These are phyloP conservation scores for Lodderomyces margitis DNA, from an alignment of 1,139 yeast genomes.

Conservation along the genomic window DNA sequence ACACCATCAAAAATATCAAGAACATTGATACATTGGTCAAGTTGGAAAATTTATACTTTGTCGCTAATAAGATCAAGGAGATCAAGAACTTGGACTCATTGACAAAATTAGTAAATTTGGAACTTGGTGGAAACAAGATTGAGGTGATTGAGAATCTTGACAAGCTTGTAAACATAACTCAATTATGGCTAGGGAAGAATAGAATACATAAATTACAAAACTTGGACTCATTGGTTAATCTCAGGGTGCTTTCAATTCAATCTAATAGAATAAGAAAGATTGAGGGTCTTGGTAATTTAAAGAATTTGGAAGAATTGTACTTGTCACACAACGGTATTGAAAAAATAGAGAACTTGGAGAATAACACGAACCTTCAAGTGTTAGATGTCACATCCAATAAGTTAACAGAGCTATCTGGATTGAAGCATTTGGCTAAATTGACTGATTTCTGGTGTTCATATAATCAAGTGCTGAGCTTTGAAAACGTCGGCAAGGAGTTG, in stretches of 20 bases:
- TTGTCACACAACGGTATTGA: constrained; percentile 81
- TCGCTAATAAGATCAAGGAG: constrained; percentile 79
- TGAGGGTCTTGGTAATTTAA: constrained; percentile 76
- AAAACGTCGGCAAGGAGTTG: constrained; percentile 65
- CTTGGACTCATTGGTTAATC: constrained; percentile 56
- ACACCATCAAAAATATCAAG: constrained; percentile 83
- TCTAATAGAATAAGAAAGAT: constrained; percentile 77
- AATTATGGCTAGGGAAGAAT: constrained; percentile 94
- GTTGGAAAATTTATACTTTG: constrained; percentile 72
- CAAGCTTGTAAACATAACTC: constrained; percentile 53
- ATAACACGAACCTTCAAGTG: constrained; percentile 63
- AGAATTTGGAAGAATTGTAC: constrained; percentile 78
- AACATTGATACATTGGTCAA: constrained; percentile 65
- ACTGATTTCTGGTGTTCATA: constrained; percentile 95
- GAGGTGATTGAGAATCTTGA: constrained; percentile 61
- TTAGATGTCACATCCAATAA: constrained; percentile 81
- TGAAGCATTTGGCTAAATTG: constrained; percentile 62
- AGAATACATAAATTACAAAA: constrained; percentile 66
- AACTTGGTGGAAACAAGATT: constrained; percentile 88
- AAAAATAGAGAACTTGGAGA: constrained; percentile 75
- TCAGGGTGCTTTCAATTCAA: constrained; percentile 82
- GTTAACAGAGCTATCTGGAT: constrained; percentile 58
- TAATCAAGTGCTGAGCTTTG: constrained; percentile 66
- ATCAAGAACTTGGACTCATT: constrained; percentile 68
- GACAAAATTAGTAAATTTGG: constrained; percentile 64